These are phyloP conservation scores for Echeveria elegans DNA, from an alignment of 164 flowering plant genomes.

Conservation along the genomic window DNA sequence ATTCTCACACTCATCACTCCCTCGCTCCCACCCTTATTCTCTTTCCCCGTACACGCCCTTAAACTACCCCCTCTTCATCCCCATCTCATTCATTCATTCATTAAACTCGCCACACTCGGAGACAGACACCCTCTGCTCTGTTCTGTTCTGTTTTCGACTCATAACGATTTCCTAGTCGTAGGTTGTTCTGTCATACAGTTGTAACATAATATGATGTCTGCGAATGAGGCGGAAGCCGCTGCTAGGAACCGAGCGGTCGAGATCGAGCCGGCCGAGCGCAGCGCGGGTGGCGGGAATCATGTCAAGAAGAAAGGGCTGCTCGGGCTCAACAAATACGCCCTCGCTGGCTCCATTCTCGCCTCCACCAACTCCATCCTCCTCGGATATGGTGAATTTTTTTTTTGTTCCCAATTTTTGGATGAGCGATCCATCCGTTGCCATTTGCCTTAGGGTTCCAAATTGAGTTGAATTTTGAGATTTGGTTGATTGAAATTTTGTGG, in stretches of 20 bases:
- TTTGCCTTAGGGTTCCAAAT: too few species aligned
- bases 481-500: background rate
- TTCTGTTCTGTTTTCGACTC: background rate
- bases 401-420: too few species aligned
- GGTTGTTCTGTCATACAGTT: too few species aligned
- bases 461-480: background rate
- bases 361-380: conserved; percentile 31
- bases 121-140: background rate
- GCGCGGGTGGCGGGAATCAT: background rate
- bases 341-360: conserved; percentile 25
- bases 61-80: too few species aligned
- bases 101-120: too few species aligned
- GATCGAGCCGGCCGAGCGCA: conserved; percentile 3
- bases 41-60: too few species aligned
- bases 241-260: background rate
- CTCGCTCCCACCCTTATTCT: too few species aligned
- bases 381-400: conserved; percentile 37
- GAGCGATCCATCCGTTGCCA: too few species aligned
- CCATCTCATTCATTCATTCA: too few species aligned
- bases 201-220: background rate
- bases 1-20: too few species aligned
- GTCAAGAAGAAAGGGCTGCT: conserved; percentile 1
- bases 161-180: background rate
- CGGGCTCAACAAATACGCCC: conserved; percentile 20
- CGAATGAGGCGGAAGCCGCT: background rate